Evolutionary conservation across 345 rosid species (phyloP).

Genomic region (Ceriops decandra): DNA sequence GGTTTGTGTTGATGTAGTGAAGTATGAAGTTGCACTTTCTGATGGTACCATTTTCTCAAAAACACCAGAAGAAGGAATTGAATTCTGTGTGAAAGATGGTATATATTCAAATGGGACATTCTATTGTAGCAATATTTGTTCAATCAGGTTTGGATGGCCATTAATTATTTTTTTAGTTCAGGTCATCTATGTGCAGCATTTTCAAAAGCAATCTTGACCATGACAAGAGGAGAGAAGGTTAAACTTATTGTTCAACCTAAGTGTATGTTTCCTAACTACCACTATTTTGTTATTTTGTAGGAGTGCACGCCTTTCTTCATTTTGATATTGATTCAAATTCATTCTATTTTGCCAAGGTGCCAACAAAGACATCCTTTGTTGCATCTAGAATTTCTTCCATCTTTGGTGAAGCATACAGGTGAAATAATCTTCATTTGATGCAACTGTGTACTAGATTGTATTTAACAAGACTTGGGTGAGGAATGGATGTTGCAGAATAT

Average conservation of each 20-base stretch:
- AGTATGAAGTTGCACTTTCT: slow-evolving; percentile 36
- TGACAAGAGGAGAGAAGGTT: slow-evolving; percentile 53
- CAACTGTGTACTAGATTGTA: too few relatives aligned
- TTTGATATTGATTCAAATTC: not conserved
- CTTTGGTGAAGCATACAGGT: too few relatives aligned
- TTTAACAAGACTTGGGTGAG: too few relatives aligned
- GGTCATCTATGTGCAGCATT: slow-evolving; percentile 55
- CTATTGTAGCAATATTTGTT: not conserved
- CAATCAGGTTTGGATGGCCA: not conserved
- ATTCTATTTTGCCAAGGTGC: too few relatives aligned
- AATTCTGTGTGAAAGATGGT: slow-evolving; percentile 61
- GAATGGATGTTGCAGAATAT: too few relatives aligned
- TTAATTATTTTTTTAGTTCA: slow-evolving; percentile 17
- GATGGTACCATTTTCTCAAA: slow-evolving; percentile 46
- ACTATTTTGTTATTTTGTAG: not conserved
- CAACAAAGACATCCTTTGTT: too few relatives aligned
- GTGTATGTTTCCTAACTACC: slow-evolving; percentile 29
- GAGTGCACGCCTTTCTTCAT: not conserved
- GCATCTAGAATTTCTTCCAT: too few relatives aligned
- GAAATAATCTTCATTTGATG: too few relatives aligned
- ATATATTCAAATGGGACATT: slow-evolving; percentile 11
- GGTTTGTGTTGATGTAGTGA: slow-evolving; percentile 40
- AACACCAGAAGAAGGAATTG: slow-evolving; percentile 50
- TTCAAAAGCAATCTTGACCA: slow-evolving; percentile 44
- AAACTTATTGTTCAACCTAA: slow-evolving; percentile 49